Evolutionary conservation across 352 stramenopile species (phyloP), one percentile per base, ranked within the genome.

Genomic region (Phytophthora meadii): DNA sequence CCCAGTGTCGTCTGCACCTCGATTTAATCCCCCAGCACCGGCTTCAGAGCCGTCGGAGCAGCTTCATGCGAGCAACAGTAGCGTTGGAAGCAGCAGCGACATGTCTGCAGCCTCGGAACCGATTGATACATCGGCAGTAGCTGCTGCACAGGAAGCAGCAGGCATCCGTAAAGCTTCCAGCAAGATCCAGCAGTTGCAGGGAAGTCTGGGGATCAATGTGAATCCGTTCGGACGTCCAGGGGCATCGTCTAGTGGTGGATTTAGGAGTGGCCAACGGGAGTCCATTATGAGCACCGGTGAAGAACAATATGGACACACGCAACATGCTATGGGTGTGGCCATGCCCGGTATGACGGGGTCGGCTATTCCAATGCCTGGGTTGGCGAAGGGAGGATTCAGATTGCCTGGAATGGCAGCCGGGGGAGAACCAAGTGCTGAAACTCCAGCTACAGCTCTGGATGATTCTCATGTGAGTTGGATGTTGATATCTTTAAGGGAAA

Each of bases 261-360:
- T 84, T 54, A 62, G 76, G 10, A 46, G 55, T 61, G 61, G 34
- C 11, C 65, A 72, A 39, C 45, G 61, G 4, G 70, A 75, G 49
- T 90, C 83, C 36, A 94, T 94, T 42, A 93, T 95, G 82, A 90
- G 74, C 40, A 95, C 88, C 5, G 88, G 88, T 11, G 88, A 95
- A 49, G 84, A 78, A 25, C 79, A 92, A 60, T 95, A 94, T 61
- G 83, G 71, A 64, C 73, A 92, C 42, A 80, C 61, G 19, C 76
- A 89, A 49, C 80, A 90, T 47, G 72, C 76, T 32, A 89, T 89
- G 75, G 86, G 86, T 11, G 79, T 94, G 8, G 69, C 82, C 3
- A 92, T 95, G 81, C 88, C 88, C 2, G 88, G 85, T 9, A 92
- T 95, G 82, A 75, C 57, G 4, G 85, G 84, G 0, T 84, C 83